A percentile compares a stretch with the other conserved stretches of the same genome.
Conservation (phyloP, 1,284 basidiomycete species). For the Leccinum fallax region DNA sequence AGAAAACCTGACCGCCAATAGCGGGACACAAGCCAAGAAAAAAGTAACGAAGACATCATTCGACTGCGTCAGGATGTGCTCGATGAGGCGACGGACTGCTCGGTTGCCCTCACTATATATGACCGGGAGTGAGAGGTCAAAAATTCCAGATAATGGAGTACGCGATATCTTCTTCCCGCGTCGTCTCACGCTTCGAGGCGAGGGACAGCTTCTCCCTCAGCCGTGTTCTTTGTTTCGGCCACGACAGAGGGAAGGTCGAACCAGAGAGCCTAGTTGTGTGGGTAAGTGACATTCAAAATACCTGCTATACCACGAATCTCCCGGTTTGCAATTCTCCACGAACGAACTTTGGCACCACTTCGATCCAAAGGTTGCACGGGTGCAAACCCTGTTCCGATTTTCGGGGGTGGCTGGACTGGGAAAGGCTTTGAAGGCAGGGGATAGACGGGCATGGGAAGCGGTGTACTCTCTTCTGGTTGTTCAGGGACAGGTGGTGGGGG, state of each 20-base stretch:
- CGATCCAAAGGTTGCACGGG: constrained; percentile 66
- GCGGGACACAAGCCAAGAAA: too few species aligned
- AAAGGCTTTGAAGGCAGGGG: constrained; percentile 78
- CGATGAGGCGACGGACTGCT: too few species aligned
- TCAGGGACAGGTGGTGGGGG: constrained; percentile 42
- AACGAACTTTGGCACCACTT: constrained; percentile 57
- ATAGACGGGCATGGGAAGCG: constrained; percentile 70
- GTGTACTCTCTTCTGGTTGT: constrained; percentile 53
- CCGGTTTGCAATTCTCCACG: constrained; percentile 70
- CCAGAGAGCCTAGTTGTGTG: neutral
- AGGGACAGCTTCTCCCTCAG: neutral
- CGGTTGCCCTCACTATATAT: too few species aligned
- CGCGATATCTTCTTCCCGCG: too few species aligned
- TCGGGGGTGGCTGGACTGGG: constrained; percentile 73
- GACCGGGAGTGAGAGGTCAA: too few species aligned
- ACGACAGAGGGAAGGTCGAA: neutral
- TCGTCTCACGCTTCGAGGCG: too few species aligned
- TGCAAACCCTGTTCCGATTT: constrained; percentile 72
- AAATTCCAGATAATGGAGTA: too few species aligned
- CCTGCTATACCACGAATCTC: constrained; percentile 76
- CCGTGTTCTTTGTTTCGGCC: neutral
- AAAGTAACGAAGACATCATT: too few species aligned
- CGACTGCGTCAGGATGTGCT: too few species aligned
- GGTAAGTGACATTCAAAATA: neutral
- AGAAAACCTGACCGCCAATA: too few species aligned